Evolutionary conservation across 2,329 filamentous ascomycete genomes (phyloP), one percentile per base, ranked within the genome.

Genomic region (Xylariaceae sp.): DNA sequence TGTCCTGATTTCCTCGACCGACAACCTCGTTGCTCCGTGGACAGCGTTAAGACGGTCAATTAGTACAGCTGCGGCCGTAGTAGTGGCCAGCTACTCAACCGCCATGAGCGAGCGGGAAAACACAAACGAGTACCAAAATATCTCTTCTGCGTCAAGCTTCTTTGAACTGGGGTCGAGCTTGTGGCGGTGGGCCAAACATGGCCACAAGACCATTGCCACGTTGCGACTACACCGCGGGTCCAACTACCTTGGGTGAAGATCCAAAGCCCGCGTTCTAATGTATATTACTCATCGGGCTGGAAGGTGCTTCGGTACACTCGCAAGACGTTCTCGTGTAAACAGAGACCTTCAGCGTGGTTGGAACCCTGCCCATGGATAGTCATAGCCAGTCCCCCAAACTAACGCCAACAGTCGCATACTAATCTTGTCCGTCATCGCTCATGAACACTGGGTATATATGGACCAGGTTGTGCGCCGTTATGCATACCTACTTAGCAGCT

Each of bases 161-260:
- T 39, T 49, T 58, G 60, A 56, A 58, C 58, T 55, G 57, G 61
- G 59, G 61, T 56, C 58, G 54, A 65, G 63, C 61, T 62, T 59
- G 61, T 65, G 63, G 59, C 60, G 55, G 66, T 68, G 66, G 66
- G 61, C 66, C 63, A 45, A 53, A 57, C 47, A 56, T 49, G 61
- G 58, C 66, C 66, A 67, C 58, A 62, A 61, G 61, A 49, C 40
- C 59, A 56, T 57, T 66, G 66, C 66, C 66, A 68, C 66, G 66
- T 68, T 60, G 51, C 55, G 48, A 41, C 47, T 51, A 46, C 34
- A 36, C 54, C 55, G 51, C 59, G 34, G 61, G 59, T 52, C 63
- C 61, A 65, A 65, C 61, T 56, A 58, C 56, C 58, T 50, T 54
- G 49, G 59, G 60, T 61, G 63, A 61, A 40, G 58, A 63, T 65